phyloP scores from a whole-genome alignment of 306 rosid species.

The Castanea crenata region DNA sequence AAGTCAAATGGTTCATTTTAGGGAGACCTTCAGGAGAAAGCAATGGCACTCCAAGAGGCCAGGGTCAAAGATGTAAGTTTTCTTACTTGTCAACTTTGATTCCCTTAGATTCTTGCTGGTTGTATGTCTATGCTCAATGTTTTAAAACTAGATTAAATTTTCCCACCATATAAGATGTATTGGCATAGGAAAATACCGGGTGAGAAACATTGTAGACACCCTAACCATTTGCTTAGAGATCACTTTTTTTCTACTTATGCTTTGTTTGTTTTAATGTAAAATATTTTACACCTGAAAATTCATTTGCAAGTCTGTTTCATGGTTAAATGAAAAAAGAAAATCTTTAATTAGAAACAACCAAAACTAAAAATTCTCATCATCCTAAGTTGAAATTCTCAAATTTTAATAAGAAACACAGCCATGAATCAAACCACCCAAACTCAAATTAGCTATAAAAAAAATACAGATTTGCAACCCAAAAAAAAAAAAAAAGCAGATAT shows the following conservation, averaged over 20 bases:
- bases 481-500: too few relatives aligned
- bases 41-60: conserved; percentile 71
- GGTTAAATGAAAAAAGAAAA: too few relatives aligned
- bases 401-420: too few relatives aligned
- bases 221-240: not conserved
- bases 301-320: too few relatives aligned
- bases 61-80: conserved; percentile 95
- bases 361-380: too few relatives aligned
- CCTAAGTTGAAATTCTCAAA: too few relatives aligned
- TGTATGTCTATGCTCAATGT: conserved; percentile 13
- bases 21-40: conserved; percentile 98
- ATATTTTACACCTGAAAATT: too few relatives aligned
- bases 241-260: not conserved
- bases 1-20: conserved; percentile 33
- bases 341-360: too few relatives aligned
- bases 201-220: not conserved
- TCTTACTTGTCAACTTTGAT: not conserved
- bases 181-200: not conserved
- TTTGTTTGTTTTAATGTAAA: too few relatives aligned
- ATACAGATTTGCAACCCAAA: too few relatives aligned
- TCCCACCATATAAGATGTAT: not conserved
- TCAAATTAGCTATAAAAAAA: too few relatives aligned
- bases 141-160: not conserved
- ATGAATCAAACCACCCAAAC: too few relatives aligned
- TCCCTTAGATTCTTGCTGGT: not conserved